phyloP scores from a whole-genome alignment of 129 eudicot species.

The Chrysanthemum seticuspe region DNA sequence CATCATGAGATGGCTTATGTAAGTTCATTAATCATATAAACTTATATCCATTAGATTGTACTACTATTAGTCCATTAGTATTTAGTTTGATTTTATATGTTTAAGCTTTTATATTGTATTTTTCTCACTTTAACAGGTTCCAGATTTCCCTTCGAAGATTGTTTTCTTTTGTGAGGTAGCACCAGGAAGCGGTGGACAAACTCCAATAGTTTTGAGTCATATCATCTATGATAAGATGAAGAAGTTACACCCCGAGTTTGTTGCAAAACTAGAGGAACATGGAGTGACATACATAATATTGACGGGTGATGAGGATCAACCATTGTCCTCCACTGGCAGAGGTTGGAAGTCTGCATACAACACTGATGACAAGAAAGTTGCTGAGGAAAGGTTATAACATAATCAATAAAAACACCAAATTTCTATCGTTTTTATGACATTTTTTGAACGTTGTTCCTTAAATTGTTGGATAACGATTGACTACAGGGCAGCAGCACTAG shows the following conservation, averaged over 20 bases:
- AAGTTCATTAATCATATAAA: not conserved
- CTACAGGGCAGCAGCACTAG: constrained; percentile 29
- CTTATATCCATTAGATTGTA: too few species aligned
- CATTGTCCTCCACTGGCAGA: constrained; percentile 72
- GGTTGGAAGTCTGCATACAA: constrained; percentile 83
- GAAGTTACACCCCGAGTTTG: constrained; percentile 26
- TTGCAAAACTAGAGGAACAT: constrained; percentile 25
- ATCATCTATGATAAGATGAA: constrained; percentile 28
- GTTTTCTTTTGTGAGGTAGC: constrained; percentile 82
- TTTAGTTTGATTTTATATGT: too few species aligned
- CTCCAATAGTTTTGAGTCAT: constrained; percentile 81
- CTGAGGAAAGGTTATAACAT: constrained; percentile 40
- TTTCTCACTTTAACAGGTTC: constrained; percentile 39
- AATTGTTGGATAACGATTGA: too few species aligned
- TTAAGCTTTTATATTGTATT: too few species aligned
- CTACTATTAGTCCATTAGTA: too few species aligned
- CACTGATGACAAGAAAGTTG: constrained; percentile 70
- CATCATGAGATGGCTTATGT: constrained; percentile 95
- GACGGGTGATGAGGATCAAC: constrained; percentile 71
- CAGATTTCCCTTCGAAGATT: constrained; percentile 67
- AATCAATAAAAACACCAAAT: not conserved
- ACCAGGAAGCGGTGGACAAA: constrained; percentile 76
- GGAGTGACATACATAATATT: constrained; percentile 37
- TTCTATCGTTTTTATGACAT: too few species aligned
- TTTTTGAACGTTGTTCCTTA: too few species aligned